Conservation (phyloP, 2,329 filamentous ascomycete genomes). For the Sclerotinia borealis region DNA sequence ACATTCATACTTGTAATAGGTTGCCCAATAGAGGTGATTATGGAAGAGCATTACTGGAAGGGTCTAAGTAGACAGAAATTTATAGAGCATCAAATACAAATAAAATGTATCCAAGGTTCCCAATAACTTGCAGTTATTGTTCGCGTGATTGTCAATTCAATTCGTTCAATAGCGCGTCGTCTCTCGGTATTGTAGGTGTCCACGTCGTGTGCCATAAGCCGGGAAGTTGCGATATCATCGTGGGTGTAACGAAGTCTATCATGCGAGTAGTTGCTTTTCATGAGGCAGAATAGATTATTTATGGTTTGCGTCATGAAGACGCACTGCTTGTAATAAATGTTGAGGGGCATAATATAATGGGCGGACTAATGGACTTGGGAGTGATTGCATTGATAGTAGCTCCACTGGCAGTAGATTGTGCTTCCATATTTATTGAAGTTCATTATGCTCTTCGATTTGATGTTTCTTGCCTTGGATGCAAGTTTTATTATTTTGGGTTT, state of each 20-base stretch:
- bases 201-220: background rate
- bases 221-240: background rate
- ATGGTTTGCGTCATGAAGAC: background rate
- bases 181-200: background rate
- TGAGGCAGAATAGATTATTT: background rate
- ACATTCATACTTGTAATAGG: conserved; percentile 68
- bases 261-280: background rate
- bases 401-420: background rate
- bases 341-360: no score
- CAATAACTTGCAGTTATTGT: background rate
- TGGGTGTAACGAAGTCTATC: background rate
- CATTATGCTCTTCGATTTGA: background rate
- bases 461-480: background rate
- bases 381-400: background rate
- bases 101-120: background rate
- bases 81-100: background rate
- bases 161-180: background rate
- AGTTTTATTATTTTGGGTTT: background rate
- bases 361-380: background rate
- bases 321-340: no score
- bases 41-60: conserved; percentile 40
- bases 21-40: conserved; percentile 74
- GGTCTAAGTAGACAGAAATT: background rate
- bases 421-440: background rate
- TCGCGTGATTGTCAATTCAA: background rate